Base-by-base conservation (phyloP, 1,284 basidiomycete genomes). In the Sporisorium sorghi region DNA sequence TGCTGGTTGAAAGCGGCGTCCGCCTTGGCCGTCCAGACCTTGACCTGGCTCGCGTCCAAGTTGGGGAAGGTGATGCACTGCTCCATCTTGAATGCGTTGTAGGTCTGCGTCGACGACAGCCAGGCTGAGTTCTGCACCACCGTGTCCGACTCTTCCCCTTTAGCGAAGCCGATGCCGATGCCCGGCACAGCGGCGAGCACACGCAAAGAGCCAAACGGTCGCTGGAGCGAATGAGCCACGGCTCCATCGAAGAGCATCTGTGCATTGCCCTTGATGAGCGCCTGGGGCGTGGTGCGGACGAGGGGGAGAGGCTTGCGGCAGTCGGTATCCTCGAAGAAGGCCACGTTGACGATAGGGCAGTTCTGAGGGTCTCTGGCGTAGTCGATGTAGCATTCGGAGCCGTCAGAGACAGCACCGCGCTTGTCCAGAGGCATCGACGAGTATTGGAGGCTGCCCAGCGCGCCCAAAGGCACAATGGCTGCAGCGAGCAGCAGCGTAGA, bases 51-150 rank as follows among this genome's bases (percentile, higher is more conserved):
- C 8, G 32, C 48, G 11, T 64, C 58, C 4, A 73, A 58, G 30
- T 73, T 73, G 28, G 57, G 58, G 19, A 73, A 46, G 5, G 48
- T 64, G 28, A 73, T 24, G 30, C 71, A 73, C 0, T 40, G 14
- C 43, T 73, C 64, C 8, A 10, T 23, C 40, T 43, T 19, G 37
- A 46, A 73, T 5, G 65, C 71, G 1, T 43, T n/a, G 19, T n/a
- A 39, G 0, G 55, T 60, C 21, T 53, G 24, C 8, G 46, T 42
- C 6, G 65, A 19, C 1, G 65, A 73, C 53, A 73, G 46, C 48
- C 44, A 68, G 0, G 71, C 71, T 58, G 57, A 58, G 55, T 73
- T 73, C 50, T 64, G 59, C 9, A 68, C 59, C 15, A 65, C 44
- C 3, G 7, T 30, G 47, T 73, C 71, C 9, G 71, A 68, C 35